Percentiles rank a stretch among this genome's conserved stretches.
Evolutionary conservation across 2,329 filamentous ascomycete species (phyloP).

Genomic region (Xylaria sp.): DNA sequence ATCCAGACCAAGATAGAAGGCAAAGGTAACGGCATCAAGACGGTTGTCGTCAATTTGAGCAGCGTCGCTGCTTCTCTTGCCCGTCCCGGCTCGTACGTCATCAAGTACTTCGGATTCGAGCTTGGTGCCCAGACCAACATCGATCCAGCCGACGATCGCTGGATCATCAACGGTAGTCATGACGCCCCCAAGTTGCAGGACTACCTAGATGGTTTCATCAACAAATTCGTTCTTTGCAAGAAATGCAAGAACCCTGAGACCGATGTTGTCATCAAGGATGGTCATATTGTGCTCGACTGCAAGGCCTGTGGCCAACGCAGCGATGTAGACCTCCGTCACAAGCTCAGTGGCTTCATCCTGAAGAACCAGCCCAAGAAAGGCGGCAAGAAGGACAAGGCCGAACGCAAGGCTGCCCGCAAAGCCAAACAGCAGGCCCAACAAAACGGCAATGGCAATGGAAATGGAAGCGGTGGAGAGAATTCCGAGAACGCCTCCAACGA

Average conservation of each 20-base stretch:
- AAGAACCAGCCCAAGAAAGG: conserved; percentile 95
- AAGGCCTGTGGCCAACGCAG: conserved; percentile 97
- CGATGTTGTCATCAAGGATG: conserved; percentile 94
- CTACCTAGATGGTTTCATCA: conserved; percentile 97
- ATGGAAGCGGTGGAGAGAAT: conserved; percentile 72
- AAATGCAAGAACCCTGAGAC: conserved; percentile 99
- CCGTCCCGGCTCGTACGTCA: conserved; percentile 92
- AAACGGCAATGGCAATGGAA: conserved; percentile 60
- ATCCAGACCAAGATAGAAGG: conserved; percentile 99
- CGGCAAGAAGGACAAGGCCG: conserved; percentile 92
- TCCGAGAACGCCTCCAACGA: conserved; percentile 70
- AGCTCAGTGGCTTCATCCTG: conserved; percentile 96
- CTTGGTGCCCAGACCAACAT: conserved; percentile 98
- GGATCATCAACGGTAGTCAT: conserved; percentile 99
- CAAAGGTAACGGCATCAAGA: conserved; percentile 99
- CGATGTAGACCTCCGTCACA: conserved; percentile 91
- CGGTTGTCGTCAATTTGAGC: conserved; percentile 94
- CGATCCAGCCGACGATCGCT: conserved; percentile 96
- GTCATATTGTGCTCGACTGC: conserved; percentile 92
- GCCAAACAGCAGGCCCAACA: conserved; percentile 79
- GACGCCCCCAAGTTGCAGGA: conserved; percentile 96
- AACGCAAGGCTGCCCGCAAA: conserved; percentile 88
- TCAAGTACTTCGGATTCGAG: conserved; percentile 99
- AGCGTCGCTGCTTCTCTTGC: conserved; percentile 92
- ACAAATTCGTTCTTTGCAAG: conserved; percentile 99